Conservation (phyloP, 2,329 filamentous ascomycete species). For the Decorospora gaudefroyi region DNA sequence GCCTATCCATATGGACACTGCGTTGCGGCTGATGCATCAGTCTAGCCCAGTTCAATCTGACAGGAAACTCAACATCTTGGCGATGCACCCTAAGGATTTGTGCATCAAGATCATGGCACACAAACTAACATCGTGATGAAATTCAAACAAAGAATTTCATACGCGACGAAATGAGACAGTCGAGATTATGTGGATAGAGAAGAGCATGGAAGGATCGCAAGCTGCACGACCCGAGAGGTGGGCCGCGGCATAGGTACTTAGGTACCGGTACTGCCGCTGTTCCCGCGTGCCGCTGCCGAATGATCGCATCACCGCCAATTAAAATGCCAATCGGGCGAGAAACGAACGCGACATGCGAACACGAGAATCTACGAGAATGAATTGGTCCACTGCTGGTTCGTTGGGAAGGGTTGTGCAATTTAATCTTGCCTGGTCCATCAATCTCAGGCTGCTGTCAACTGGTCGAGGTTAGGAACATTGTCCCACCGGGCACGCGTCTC, state of each 20-base stretch:
- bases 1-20: constrained; percentile 16
- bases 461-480: too few relatives aligned
- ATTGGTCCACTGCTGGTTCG: too few relatives aligned
- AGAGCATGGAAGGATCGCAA: too few relatives aligned
- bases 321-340: constrained; percentile 4
- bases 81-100: constrained; percentile 4
- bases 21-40: constrained; percentile 2
- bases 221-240: too few relatives aligned
- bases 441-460: too few relatives aligned
- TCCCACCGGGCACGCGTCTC: too few relatives aligned
- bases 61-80: constrained; percentile 15
- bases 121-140: background rate
- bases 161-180: too few relatives aligned
- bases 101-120: background rate
- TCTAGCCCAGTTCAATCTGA: constrained; percentile 17
- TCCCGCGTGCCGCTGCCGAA: constrained; percentile 20
- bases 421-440: too few relatives aligned
- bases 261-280: constrained; percentile 18
- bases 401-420: too few relatives aligned
- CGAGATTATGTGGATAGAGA: too few relatives aligned
- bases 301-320: constrained; percentile 7
- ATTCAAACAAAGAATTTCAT: constrained; percentile 9
- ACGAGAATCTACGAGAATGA: too few relatives aligned
- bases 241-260: constrained; percentile 17
- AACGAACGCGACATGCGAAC: background rate